Percentiles rank a stretch among this genome's conserved stretches.
Evolutionary conservation across 441 rosid genomes (phyloP).

Genomic region (Monsonia emarginata): DNA sequence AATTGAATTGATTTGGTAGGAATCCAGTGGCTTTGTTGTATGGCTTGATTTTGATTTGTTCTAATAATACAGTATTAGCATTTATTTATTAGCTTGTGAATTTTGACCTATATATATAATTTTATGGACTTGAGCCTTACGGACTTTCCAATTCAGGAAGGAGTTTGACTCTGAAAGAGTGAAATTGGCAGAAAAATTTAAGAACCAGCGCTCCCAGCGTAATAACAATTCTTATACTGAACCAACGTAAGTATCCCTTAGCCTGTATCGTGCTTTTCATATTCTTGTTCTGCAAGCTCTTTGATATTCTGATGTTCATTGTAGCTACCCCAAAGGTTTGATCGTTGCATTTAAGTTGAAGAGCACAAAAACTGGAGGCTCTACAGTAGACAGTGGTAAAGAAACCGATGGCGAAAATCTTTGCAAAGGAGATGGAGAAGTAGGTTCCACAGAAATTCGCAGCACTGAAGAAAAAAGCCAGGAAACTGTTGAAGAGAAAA

Average conservation of each 20-base stretch:
- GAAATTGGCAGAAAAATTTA: slow-evolving; percentile 34
- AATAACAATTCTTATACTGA: slow-evolving; percentile 29
- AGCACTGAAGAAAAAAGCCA: slow-evolving; percentile 23
- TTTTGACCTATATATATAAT: background rate
- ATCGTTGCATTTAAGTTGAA: slow-evolving; percentile 70
- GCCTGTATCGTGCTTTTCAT: slow-evolving; percentile 5
- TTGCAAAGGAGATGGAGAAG: slow-evolving; percentile 21
- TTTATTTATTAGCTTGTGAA: background rate
- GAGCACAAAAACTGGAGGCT: slow-evolving; percentile 31
- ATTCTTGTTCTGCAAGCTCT: slow-evolving; percentile 9
- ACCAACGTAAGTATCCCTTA: slow-evolving; percentile 23
- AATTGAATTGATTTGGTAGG: too few relatives aligned
- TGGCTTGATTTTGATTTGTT: too few relatives aligned
- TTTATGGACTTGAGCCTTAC: background rate
- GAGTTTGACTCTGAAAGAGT: slow-evolving; percentile 58
- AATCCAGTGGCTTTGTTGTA: too few relatives aligned
- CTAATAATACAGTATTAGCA: too few relatives aligned
- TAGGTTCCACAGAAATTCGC: slow-evolving; percentile 20
- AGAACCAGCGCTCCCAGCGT: slow-evolving; percentile 25
- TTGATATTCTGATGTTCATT: slow-evolving; percentile 5
- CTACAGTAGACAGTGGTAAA: slow-evolving; percentile 27
- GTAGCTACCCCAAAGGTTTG: slow-evolving; percentile 80
- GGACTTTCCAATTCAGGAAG: background rate
- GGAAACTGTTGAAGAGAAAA: slow-evolving; percentile 23
- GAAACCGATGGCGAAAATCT: slow-evolving; percentile 18